These are phyloP conservation scores for Lathyrus aphaca DNA, from an alignment of 306 rosid species.

Conservation along the genomic window DNA sequence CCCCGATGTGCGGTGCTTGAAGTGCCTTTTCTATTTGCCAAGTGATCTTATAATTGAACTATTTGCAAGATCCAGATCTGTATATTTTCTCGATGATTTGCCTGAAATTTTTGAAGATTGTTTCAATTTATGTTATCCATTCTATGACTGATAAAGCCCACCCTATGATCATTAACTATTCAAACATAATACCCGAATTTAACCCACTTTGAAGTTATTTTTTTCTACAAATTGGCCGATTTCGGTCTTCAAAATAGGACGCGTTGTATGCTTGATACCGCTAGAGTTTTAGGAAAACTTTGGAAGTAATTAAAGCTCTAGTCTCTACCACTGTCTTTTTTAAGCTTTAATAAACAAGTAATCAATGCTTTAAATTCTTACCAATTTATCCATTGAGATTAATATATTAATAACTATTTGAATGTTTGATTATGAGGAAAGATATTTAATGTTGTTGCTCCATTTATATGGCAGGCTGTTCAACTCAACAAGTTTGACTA, in stretches of 20 bases:
- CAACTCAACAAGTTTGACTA: constrained; percentile 95
- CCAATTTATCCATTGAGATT: constrained; percentile 13
- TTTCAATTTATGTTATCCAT: constrained; percentile 21
- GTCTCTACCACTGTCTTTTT: constrained; percentile 18
- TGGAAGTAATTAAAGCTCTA: constrained; percentile 18
- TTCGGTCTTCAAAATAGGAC: constrained; percentile 12
- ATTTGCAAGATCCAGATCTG: constrained; percentile 12
- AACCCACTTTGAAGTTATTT: constrained; percentile 5
- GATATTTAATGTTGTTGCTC: constrained; percentile 41
- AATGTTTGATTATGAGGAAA: constrained; percentile 35
- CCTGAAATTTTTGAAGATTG: not conserved
- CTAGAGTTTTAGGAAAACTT: constrained; percentile 22
- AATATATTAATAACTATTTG: constrained; percentile 34
- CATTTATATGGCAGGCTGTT: constrained; percentile 72
- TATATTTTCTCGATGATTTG: not conserved
- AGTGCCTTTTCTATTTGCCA: constrained; percentile 13
- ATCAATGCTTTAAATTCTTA: constrained; percentile 22
- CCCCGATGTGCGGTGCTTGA: constrained; percentile 18
- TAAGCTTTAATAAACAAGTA: constrained; percentile 20
- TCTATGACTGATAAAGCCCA: constrained; percentile 13
- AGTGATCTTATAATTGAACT: constrained; percentile 26
- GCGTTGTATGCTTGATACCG: constrained; percentile 15
- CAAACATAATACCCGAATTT: constrained; percentile 23
- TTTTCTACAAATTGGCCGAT: constrained; percentile 12
- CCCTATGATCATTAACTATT: constrained; percentile 23